Conservation (phyloP, 2,329 filamentous ascomycete species). For the Diplodia scrobiculata region DNA sequence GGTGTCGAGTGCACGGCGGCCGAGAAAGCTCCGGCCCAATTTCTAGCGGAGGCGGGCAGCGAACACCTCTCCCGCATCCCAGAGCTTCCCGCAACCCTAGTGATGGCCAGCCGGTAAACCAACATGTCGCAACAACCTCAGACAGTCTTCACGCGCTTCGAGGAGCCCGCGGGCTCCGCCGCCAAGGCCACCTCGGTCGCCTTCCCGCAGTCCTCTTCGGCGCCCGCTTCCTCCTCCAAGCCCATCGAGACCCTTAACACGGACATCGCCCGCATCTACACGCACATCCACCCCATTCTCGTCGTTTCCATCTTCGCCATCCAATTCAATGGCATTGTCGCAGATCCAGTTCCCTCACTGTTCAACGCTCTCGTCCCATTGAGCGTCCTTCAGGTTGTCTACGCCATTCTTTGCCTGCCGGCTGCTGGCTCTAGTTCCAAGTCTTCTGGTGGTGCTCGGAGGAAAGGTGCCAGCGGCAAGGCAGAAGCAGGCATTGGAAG, state of each 20-base stretch:
- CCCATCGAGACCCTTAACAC: conserved; percentile 54
- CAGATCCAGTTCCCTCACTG: conserved; percentile 68
- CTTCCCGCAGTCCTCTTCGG: neutral
- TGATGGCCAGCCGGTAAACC: conserved; percentile 20
- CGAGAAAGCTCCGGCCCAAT: conserved; percentile 21
- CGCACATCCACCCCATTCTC: conserved; percentile 68
- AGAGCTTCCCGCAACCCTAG: conserved; percentile 18
- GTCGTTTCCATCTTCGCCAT: conserved; percentile 65
- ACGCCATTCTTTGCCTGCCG: conserved; percentile 62
- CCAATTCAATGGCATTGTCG: conserved; percentile 68
- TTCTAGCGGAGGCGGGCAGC: neutral
- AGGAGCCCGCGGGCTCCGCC: conserved; percentile 8
- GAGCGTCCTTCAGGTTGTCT: conserved; percentile 63
- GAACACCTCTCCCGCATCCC: conserved; percentile 7
- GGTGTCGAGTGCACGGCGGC: neutral
- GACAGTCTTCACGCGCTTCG: conserved; percentile 28
- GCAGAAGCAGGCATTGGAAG: conserved; percentile 20
- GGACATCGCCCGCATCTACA: conserved; percentile 57
- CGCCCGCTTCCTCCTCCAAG: conserved; percentile 33
- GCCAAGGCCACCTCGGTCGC: conserved; percentile 1
- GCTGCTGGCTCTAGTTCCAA: conserved; percentile 54
- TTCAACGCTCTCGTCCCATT: conserved; percentile 63
- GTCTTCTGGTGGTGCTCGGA: conserved; percentile 52
- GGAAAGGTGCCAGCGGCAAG: conserved; percentile 53
- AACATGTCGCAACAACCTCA: conserved; percentile 28